Conservation (phyloP, 2,329 filamentous ascomycete genomes). For the Hypoxylon sp. region DNA sequence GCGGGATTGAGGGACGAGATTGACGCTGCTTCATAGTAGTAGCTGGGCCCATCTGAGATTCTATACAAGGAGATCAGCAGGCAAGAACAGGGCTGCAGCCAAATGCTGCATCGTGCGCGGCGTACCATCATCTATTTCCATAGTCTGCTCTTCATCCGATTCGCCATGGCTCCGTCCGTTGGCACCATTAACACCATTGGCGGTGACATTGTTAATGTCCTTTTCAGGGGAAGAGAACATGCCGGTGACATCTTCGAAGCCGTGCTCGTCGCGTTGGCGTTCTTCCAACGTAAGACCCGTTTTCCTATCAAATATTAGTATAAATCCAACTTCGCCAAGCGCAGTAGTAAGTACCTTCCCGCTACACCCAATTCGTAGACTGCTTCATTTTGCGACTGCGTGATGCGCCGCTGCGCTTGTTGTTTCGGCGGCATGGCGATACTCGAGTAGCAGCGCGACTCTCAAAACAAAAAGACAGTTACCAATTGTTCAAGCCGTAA, state of each 20-base stretch:
- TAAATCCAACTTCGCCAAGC: background rate
- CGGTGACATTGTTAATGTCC: constrained; percentile 49
- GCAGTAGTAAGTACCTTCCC: constrained; percentile 58
- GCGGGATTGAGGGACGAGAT: constrained; percentile 63
- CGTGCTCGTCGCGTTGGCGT: constrained; percentile 88
- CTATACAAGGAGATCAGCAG: constrained; percentile 52
- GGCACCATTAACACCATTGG: constrained; percentile 48
- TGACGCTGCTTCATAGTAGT: constrained; percentile 65
- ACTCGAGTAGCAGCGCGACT: constrained; percentile 1
- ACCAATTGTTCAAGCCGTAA: constrained; percentile 11
- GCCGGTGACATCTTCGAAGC: constrained; percentile 87
- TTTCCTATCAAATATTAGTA: constrained; percentile 71
- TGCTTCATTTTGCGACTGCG: constrained; percentile 59
- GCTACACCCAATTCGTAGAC: constrained; percentile 64
- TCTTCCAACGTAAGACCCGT: constrained; percentile 88
- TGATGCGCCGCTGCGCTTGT: constrained; percentile 54
- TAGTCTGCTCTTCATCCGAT: constrained; percentile 60
- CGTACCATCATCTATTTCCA: constrained; percentile 67
- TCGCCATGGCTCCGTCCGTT: constrained; percentile 48
- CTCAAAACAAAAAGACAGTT: background rate
- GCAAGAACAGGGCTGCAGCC: background rate
- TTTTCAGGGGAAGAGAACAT: constrained; percentile 91
- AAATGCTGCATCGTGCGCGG: constrained; percentile 41
- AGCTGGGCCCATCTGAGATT: constrained; percentile 66
- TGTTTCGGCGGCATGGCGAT: constrained; percentile 57